Evolutionary conservation across 2,329 filamentous ascomycete genomes (phyloP).

Genomic region (Amauroascus niger): DNA sequence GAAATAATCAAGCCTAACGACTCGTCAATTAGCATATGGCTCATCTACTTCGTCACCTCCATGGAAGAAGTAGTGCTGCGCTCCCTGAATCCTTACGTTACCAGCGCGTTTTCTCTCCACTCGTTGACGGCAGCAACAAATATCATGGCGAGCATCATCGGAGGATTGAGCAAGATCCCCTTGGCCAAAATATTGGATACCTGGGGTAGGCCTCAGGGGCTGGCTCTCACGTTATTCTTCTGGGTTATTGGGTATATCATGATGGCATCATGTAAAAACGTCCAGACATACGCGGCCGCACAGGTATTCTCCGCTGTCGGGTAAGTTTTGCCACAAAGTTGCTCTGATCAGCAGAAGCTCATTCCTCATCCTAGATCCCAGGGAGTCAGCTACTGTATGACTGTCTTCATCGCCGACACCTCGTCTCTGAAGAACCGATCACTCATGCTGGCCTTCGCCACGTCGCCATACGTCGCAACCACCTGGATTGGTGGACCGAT

Average conservation of each 20-base stretch:
- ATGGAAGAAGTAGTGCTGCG: slow-evolving; percentile 27
- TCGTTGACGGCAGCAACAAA: slow-evolving; percentile 44
- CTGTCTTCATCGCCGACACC: slow-evolving; percentile 53
- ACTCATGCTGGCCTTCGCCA: slow-evolving; percentile 49
- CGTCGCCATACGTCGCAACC: slow-evolving; percentile 42
- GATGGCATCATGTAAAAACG: slow-evolving; percentile 50
- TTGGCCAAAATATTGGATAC: slow-evolving; percentile 52
- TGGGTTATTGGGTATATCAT: slow-evolving; percentile 38
- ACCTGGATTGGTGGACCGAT: slow-evolving; percentile 41
- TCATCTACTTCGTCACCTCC: slow-evolving; percentile 29
- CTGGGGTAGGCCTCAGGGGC: slow-evolving; percentile 49
- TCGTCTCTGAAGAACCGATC: slow-evolving; percentile 50
- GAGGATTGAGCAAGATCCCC: slow-evolving; percentile 47
- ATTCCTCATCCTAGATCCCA: slow-evolving; percentile 23
- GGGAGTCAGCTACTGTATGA: slow-evolving; percentile 46
- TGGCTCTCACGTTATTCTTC: slow-evolving; percentile 37
- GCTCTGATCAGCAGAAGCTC: not conserved
- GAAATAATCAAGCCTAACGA: not conserved
- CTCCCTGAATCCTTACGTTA: slow-evolving; percentile 36
- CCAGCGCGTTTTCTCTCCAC: slow-evolving; percentile 43
- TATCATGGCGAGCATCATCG: slow-evolving; percentile 46
- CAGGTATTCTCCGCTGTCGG: slow-evolving; percentile 53
- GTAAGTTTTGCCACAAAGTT: not conserved
- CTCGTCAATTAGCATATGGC: slow-evolving; percentile 23
- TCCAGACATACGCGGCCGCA: slow-evolving; percentile 51